Evolutionary conservation across 2,329 filamentous ascomycete species (phyloP).

Genomic region (Sporothrix mexicana): DNA sequence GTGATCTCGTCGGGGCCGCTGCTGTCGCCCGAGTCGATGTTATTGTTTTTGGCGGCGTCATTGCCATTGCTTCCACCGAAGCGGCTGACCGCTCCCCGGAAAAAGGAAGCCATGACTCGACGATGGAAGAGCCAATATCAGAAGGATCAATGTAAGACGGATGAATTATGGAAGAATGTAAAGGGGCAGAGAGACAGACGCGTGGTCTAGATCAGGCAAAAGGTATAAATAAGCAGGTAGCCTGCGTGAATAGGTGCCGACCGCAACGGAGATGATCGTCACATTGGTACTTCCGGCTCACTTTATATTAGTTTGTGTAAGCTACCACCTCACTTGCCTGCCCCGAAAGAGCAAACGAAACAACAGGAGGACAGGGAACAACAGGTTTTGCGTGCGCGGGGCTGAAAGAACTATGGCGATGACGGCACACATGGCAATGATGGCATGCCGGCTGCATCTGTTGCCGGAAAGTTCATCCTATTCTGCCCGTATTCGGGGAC

Average conservation of each 20-base stretch:
- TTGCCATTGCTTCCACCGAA: not conserved
- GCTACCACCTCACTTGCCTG: too few relatives aligned
- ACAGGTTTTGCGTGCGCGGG: not conserved
- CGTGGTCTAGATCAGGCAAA: not conserved
- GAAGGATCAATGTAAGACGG: not conserved
- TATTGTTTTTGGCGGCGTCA: not conserved
- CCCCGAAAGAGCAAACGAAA: too few relatives aligned
- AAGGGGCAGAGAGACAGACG: not conserved
- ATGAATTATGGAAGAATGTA: not conserved
- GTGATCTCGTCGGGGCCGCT: constrained; percentile 19
- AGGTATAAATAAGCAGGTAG: not conserved
- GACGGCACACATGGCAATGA: constrained; percentile 17
- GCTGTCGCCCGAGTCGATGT: not conserved
- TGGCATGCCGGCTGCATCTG: constrained; percentile 3
- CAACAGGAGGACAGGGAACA: too few relatives aligned
- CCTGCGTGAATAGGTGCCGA: not conserved
- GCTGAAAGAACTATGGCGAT: not conserved
- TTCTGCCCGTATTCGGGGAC: too few relatives aligned
- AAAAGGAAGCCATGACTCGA: constrained; percentile 7
- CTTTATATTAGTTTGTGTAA: not conserved
- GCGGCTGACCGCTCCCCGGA: not conserved
- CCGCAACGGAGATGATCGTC: not conserved
- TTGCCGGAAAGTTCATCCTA: not conserved
- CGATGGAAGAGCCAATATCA: not conserved
- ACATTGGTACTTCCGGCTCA: not conserved